phyloP scores from a whole-genome alignment of 2,329 filamentous ascomycete genomes.

The Aspergillus unguis region DNA sequence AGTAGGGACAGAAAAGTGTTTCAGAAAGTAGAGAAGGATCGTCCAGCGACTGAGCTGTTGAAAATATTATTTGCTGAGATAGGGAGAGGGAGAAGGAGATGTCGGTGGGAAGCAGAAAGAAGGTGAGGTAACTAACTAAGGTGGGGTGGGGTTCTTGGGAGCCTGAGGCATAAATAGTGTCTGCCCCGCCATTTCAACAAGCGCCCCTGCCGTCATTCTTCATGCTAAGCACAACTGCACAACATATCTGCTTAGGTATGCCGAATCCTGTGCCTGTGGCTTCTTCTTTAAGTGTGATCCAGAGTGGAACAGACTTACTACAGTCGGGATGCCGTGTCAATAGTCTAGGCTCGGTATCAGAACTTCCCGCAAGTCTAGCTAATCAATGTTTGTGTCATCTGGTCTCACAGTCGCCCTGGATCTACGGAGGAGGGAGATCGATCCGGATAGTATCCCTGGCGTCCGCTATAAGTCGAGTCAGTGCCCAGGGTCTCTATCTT shows the following conservation, averaged over 20 bases:
- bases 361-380: too few species aligned
- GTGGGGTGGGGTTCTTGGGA: conserved; percentile 19
- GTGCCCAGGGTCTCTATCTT: neutral
- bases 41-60: conserved; percentile 8
- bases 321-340: too few species aligned
- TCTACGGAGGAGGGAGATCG: neutral
- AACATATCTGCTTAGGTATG: neutral
- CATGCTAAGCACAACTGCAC: neutral
- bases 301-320: too few species aligned
- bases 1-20: conserved; percentile 5
- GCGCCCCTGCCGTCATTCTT: conserved; percentile 1
- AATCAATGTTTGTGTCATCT: too few species aligned
- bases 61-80: conserved; percentile 13
- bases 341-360: too few species aligned
- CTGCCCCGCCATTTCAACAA: conserved; percentile 10
- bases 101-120: conserved; percentile 10
- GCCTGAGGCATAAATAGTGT: neutral
- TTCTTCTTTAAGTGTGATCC: neutral
- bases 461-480: neutral
- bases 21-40: conserved; percentile 5
- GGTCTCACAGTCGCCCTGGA: neutral
- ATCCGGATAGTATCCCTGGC: neutral
- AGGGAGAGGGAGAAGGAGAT: conserved; percentile 9
- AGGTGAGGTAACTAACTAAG: conserved; percentile 12
- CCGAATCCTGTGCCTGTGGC: neutral